These are phyloP conservation scores for Tolypocladium ovalisporum DNA, from an alignment of 2,329 filamentous ascomycete species.

Conservation along the genomic window DNA sequence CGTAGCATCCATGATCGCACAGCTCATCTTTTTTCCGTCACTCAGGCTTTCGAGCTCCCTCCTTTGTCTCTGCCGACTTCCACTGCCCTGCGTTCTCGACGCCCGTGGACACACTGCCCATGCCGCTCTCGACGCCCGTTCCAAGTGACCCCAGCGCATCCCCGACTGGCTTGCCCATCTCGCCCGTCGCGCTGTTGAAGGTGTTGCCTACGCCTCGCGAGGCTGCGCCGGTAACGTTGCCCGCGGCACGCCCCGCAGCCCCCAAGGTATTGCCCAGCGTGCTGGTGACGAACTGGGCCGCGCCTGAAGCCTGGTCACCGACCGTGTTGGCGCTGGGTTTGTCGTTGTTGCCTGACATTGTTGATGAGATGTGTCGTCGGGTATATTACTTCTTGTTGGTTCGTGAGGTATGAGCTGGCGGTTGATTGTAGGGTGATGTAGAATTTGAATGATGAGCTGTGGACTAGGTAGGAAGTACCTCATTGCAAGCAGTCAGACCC, in stretches of 20 bases:
- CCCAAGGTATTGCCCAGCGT: constrained; percentile 29
- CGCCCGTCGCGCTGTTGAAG: constrained; percentile 40
- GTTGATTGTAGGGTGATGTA: not conserved
- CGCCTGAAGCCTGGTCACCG: constrained; percentile 21
- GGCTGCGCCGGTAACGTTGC: constrained; percentile 35
- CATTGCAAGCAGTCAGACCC: no score
- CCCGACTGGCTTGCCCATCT: constrained; percentile 41
- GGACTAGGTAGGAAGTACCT: no score
- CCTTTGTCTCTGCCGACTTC: constrained; percentile 20
- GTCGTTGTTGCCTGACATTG: constrained; percentile 2
- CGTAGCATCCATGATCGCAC: not conserved
- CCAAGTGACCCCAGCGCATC: constrained; percentile 42
- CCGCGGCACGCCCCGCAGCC: constrained; percentile 27
- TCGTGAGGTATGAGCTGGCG: not conserved
- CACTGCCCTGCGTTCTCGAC: constrained; percentile 48
- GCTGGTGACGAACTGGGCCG: constrained; percentile 26
- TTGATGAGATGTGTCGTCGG: not conserved
- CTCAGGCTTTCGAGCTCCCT: not conserved
- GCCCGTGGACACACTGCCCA: constrained; percentile 37
- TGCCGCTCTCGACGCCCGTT: constrained; percentile 40
- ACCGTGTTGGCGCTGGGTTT: constrained; percentile 9
- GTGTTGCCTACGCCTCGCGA: constrained; percentile 47
- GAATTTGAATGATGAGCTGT: not conserved
- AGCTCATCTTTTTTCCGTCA: not conserved
- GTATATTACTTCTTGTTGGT: not conserved